A percentile compares a stretch with the other conserved stretches of the same genome.
These are phyloP conservation scores for Notholithocarpus densiflorus DNA, from an alignment of 306 rosid species.

Conservation along the genomic window DNA sequence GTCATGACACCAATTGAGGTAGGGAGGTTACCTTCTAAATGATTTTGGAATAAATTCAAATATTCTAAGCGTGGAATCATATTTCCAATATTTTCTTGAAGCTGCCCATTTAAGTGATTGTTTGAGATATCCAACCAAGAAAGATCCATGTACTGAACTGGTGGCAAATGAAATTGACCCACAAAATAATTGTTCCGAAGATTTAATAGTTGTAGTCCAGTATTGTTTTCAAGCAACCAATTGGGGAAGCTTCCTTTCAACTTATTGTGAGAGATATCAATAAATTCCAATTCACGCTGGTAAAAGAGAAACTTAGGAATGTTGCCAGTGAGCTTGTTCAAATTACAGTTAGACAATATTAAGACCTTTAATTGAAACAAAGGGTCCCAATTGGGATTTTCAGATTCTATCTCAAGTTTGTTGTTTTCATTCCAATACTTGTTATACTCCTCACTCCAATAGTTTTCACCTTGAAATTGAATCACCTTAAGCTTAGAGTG, in stretches of 20 bases:
- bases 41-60: conserved; percentile 10
- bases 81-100: background rate
- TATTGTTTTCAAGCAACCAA: conserved; percentile 27
- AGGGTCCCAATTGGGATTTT: conserved; percentile 11
- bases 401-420: conserved; percentile 13
- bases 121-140: conserved; percentile 7
- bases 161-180: conserved; percentile 1
- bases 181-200: background rate
- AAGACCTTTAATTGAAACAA: conserved; percentile 23
- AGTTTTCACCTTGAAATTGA: background rate
- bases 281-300: background rate
- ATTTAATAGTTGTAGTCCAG: conserved; percentile 3
- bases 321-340: background rate
- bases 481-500: conserved; percentile 17
- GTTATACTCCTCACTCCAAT: too few relatives aligned
- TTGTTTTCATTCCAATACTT: background rate
- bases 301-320: conserved; percentile 26
- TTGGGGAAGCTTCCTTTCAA: too few relatives aligned
- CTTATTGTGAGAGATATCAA: conserved; percentile 25
- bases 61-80: background rate
- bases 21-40: conserved; percentile 21
- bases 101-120: conserved; percentile 17
- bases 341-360: background rate
- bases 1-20: conserved; percentile 18
- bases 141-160: background rate